Conservation (phyloP, 306 rosid species). For the Hippophae gyantsensis region DNA sequence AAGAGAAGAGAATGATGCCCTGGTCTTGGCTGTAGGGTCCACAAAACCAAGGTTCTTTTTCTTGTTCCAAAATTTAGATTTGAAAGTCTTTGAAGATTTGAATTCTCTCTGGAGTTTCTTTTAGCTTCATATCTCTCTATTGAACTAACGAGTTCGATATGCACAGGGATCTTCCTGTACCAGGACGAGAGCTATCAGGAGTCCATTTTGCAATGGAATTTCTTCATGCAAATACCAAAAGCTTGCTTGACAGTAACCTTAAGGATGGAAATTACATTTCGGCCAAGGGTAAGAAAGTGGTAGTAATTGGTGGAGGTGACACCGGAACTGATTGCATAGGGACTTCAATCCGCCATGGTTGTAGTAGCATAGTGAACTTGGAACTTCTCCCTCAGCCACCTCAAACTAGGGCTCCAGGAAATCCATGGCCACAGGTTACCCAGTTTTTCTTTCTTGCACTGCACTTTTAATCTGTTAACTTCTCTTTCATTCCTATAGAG, state of each 20-base stretch:
- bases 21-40: slow-evolving; percentile 83
- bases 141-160: neutral
- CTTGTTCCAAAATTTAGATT: neutral
- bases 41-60: slow-evolving; percentile 80
- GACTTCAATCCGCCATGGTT: slow-evolving; percentile 91
- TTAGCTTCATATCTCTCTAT: neutral
- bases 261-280: slow-evolving; percentile 79
- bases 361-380: slow-evolving; percentile 40
- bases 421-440: slow-evolving; percentile 96
- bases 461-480: neutral
- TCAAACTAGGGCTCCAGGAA: slow-evolving; percentile 75
- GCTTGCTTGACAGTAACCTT: slow-evolving; percentile 90
- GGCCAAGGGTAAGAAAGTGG: slow-evolving; percentile 88
- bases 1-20: slow-evolving; percentile 69
- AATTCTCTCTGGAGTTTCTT: neutral
- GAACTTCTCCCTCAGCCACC: slow-evolving; percentile 92
- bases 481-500: neutral
- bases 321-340: slow-evolving; percentile 99
- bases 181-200: slow-evolving; percentile 85
- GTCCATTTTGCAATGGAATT: slow-evolving; percentile 97
- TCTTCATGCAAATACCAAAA: slow-evolving; percentile 91
- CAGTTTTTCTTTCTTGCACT: neutral
- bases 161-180: slow-evolving; percentile 92
- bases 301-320: slow-evolving; percentile 98
- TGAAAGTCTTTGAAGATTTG: neutral